phyloP scores from a whole-genome alignment of 1,284 basidiomycete genomes.

The Ustilago xerochloae region DNA sequence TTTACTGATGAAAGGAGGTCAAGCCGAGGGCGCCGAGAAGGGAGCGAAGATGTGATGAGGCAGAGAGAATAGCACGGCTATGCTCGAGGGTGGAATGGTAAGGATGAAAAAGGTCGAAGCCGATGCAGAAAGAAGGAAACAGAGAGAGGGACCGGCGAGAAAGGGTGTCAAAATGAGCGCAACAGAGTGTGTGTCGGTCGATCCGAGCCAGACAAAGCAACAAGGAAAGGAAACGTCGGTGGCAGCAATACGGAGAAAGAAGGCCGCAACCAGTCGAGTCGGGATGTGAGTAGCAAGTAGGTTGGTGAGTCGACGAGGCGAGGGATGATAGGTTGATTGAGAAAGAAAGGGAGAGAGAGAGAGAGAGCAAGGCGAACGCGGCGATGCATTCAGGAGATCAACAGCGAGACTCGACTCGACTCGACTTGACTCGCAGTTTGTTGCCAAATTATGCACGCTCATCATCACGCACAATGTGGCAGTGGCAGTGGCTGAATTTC shows the following conservation, averaged over 20 bases:
- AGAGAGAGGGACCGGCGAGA: background rate
- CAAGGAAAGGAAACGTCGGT: too few species aligned
- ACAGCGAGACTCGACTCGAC: too few species aligned
- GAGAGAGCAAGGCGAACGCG: background rate
- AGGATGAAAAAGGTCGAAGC: background rate
- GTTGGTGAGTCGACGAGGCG: background rate
- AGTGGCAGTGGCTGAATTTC: background rate
- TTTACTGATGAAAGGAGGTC: background rate
- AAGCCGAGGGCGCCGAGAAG: conserved; percentile 29
- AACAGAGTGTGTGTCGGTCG: too few species aligned
- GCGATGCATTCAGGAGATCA: background rate
- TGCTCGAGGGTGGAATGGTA: background rate
- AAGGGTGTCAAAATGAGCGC: too few species aligned
- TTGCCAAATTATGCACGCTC: too few species aligned
- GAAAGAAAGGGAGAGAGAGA: background rate
- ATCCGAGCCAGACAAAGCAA: too few species aligned
- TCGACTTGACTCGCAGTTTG: too few species aligned
- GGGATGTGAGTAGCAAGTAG: background rate
- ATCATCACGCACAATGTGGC: background rate
- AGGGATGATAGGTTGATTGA: background rate
- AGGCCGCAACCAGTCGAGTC: too few species aligned
- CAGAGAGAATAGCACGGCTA: background rate
- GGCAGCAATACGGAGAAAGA: too few species aligned
- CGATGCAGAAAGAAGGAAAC: background rate
- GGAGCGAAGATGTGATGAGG: background rate